Base-by-base conservation (phyloP, 345 rosid genomes). In the Gossypioides kirkii region DNA sequence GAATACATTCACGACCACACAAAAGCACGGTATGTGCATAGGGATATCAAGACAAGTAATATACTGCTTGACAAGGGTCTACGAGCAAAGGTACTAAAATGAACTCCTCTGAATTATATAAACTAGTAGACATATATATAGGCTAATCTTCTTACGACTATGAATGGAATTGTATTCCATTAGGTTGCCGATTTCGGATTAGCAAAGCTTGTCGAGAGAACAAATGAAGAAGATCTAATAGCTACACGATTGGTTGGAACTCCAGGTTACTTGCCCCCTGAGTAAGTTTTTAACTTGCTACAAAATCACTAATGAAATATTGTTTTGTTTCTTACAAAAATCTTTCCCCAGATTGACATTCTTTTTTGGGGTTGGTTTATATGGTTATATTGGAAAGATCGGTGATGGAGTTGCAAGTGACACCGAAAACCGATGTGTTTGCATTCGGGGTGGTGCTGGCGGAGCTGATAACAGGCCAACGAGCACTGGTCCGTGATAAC, bases 101-200 rank as follows among this genome's bases (percentile, higher is more conserved):
- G 32, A 22, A 45, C 25, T 12, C n/a, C 10, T 2, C 10, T 45
- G 5, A 17, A 66, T 22, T 65, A 41, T 43, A 11, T 43, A 8
- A 23, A 65, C 32, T 43, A 18, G 3, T 63, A 38, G 20, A 17
- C 42, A 26, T 61, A 26, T 26, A 3, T 60, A 2, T 28, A 26
- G 49, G 43, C 26, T 56, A 14, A 17, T 23, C 69, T 43, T 60
- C 1, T 13, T 70, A 6, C 25, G n/a, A 59, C n/a, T 28, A 25
- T 54, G 56, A 25, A 38, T 28, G 38, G 25, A 41, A 38, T 59
- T 3, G 32, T 13, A 12, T 72, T 58, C 23, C 10, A 42, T 61
- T 23, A 87, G 93, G 94, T 87, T 74, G 90, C 84, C 45, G 94
- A 89, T 79, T 89, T 89, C 61, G 94, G 94, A 72, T 76, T 87